Conservation (phyloP, 371 early-diverging fungal genomes). For the Massospora cicadina region DNA sequence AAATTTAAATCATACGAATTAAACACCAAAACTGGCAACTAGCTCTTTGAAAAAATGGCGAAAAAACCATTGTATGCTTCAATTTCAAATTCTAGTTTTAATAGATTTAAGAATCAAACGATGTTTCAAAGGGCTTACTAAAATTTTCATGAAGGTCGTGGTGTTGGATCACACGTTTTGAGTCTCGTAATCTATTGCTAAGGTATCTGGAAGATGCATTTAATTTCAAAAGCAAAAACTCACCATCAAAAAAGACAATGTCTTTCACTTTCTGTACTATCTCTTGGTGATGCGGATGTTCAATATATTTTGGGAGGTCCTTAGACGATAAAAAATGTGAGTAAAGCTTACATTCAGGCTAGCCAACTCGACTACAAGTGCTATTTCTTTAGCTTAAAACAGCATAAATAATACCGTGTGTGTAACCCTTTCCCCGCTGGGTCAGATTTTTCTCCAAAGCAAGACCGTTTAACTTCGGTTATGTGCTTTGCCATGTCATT, state of each 20-base stretch:
- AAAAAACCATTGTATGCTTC: too few species aligned
- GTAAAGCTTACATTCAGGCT: background rate
- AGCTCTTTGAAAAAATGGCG: too few species aligned
- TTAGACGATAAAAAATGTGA: constrained; percentile 5
- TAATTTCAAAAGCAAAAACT: background rate
- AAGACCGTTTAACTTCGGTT: background rate
- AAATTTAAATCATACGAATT: too few species aligned
- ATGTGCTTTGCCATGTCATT: constrained; percentile 6
- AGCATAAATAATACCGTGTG: constrained; percentile 1
- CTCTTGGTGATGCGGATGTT: constrained; percentile 7
- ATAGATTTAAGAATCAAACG: too few species aligned
- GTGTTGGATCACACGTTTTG: too few species aligned
- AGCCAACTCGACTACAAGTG: background rate
- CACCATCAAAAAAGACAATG: background rate
- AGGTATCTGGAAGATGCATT: background rate
- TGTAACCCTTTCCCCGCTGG: constrained; percentile 8
- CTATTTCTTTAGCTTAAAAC: background rate
- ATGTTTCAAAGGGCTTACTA: too few species aligned
- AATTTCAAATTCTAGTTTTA: too few species aligned
- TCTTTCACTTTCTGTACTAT: background rate
- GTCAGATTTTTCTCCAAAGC: constrained; percentile 8
- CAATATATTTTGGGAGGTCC: constrained; percentile 1
- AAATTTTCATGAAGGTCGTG: too few species aligned
- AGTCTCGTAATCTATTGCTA: constrained; percentile 9
- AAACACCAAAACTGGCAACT: too few species aligned